Evolutionary conservation across 2,329 filamentous ascomycete genomes (phyloP).

Genomic region (Rugonectria rugulosa): DNA sequence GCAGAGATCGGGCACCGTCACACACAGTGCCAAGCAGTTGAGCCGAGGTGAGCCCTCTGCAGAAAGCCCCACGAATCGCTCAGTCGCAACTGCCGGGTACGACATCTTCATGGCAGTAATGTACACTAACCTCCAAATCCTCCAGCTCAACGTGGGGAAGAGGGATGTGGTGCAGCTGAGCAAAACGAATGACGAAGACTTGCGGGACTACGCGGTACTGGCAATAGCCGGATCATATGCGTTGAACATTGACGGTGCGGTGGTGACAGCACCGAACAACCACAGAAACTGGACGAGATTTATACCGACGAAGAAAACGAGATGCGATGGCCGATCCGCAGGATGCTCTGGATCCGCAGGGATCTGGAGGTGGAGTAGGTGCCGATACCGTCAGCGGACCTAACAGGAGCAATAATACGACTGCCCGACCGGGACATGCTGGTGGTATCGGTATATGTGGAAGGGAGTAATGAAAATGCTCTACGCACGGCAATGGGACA

Average conservation of each 20-base stretch:
- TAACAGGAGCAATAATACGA: not conserved
- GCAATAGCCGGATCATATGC: conserved; percentile 6
- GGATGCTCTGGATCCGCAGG: conserved; percentile 3
- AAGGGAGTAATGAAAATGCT: not conserved
- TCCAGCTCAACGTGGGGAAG: conserved; percentile 9
- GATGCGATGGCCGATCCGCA: not conserved
- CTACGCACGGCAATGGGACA: not conserved
- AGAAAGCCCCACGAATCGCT: conserved; percentile 7
- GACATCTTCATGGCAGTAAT: not conserved
- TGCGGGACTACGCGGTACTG: conserved; percentile 6
- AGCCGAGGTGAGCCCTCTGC: not conserved
- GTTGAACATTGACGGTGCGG: not conserved
- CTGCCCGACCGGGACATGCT: not conserved
- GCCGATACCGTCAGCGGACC: not conserved
- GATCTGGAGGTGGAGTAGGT: conserved; percentile 10
- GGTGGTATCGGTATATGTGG: not conserved
- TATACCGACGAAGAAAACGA: not conserved
- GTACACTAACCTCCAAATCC: not conserved
- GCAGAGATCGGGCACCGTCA: not conserved
- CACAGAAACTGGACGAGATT: not conserved
- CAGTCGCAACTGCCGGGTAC: conserved; percentile 7
- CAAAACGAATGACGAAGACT: conserved; percentile 9
- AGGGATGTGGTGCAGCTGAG: conserved; percentile 7
- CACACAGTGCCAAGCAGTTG: not conserved
- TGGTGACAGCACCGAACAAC: conserved; percentile 3